Conservation (phyloP, 345 rosid species). For the Eucalyptus camaldulensis region DNA sequence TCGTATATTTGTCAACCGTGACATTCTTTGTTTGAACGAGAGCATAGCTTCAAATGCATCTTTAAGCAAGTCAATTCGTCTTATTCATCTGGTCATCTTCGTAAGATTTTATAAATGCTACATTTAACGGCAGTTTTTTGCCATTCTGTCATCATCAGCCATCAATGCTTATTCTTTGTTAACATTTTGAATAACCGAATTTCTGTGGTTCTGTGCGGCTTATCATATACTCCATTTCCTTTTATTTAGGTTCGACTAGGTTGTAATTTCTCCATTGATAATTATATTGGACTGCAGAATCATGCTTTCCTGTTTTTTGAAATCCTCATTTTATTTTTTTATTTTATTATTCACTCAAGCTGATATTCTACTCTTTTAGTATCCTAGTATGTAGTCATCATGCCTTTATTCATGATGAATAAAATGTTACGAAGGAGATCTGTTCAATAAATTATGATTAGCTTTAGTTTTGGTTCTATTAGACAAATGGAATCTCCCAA, state of each 20-base stretch:
- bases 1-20: too few species aligned
- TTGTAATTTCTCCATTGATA: too few species aligned
- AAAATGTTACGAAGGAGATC: neutral
- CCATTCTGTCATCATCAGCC: neutral
- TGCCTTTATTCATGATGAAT: neutral
- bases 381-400: neutral
- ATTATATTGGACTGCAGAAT: too few species aligned
- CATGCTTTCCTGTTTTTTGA: neutral
- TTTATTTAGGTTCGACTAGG: too few species aligned
- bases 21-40: too few species aligned
- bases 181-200: neutral
- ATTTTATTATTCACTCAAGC: neutral
- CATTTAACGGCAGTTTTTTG: neutral
- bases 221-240: too few species aligned
- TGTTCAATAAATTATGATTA: neutral
- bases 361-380: neutral
- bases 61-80: neutral
- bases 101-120: neutral
- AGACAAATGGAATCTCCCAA: neutral
- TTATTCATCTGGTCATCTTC: neutral
- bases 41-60: too few species aligned
- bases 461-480: neutral
- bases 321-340: neutral
- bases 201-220: too few species aligned
- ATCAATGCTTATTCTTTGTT: neutral